These are phyloP conservation scores for Geranium brycei DNA, from an alignment of 345 rosid species.

Conservation along the genomic window DNA sequence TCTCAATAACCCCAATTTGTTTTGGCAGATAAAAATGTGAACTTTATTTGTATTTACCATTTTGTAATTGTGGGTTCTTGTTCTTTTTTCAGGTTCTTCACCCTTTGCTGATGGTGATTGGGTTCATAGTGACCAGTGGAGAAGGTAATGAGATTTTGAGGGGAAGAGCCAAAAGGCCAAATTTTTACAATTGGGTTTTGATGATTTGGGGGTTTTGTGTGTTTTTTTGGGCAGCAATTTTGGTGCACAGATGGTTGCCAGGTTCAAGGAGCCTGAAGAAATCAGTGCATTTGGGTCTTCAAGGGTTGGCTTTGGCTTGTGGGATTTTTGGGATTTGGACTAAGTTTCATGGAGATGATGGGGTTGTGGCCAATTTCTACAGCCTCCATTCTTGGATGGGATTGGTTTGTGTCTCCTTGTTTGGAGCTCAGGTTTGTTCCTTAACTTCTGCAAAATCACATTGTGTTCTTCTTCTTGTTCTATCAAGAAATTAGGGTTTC, in stretches of 20 bases:
- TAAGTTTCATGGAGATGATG: constrained; percentile 48
- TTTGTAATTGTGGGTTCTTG: background rate
- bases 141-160: constrained; percentile 43
- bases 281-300: constrained; percentile 71
- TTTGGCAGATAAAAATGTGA: background rate
- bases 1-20: background rate
- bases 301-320: constrained; percentile 73
- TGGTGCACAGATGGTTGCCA: constrained; percentile 84
- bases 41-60: background rate
- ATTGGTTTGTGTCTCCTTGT: constrained; percentile 63
- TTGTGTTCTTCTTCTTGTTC: background rate
- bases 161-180: background rate
- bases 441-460: background rate
- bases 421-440: constrained; percentile 60
- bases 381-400: constrained; percentile 99
- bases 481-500: background rate
- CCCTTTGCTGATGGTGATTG: constrained; percentile 85
- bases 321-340: constrained; percentile 89
- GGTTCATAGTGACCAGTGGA: constrained; percentile 80
- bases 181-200: constrained; percentile 2
- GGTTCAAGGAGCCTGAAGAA: constrained; percentile 80
- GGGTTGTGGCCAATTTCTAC: constrained; percentile 67
- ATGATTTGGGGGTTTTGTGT: background rate
- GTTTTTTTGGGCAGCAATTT: constrained; percentile 41
- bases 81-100: constrained; percentile 46